Base-by-base conservation (phyloP, 169 alveolate species). In the Ichthyophthirius multifiliis region DNA sequence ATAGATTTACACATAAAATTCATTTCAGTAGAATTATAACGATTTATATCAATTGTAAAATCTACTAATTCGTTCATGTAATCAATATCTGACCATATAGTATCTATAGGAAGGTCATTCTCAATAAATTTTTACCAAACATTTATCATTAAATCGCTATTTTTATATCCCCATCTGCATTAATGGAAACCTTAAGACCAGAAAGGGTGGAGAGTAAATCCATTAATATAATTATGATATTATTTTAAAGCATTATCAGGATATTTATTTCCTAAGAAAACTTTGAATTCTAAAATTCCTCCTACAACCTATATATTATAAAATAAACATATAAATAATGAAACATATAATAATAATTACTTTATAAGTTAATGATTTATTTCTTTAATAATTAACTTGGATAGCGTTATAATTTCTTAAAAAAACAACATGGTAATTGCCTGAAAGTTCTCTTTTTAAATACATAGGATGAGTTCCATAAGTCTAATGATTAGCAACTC, bases 1-100 rank as follows among this genome's bases (percentile, higher is more conserved):
- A 47, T 20, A 10, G 23, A 20, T 55, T 55, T 55, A 55, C 71
- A n/a, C 71, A 55, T 55, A 6, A 27, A 3, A 27, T 46, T 82
- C 93, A 34, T 55, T 23, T 47, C 65, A 30, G 32, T 64, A 15
- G 2, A 6, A 43, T 82, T 89, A 16, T 71, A 67, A 41, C 74
- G 35, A 15, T 45, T 20, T 47, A 65, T 81, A 37, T 83, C 85
- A 48, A 79, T 78, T 4, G 91, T 85, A 81, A 93, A 95, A 64
- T 91, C 93, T 75, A 89, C 62, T 48, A 85, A 90, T 13, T 74
- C 74, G 0, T 89, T 65, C 96, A 95, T 89, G 82, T 92, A 88
- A 76, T 95, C 98, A 43, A 95, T 91, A 84, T 95, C 98, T 74
- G 92, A 88, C 98, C 98, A 95, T 18, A 89, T 74, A 15, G 90